phyloP scores from a whole-genome alignment of 1,139 yeast genomes.

The Arxiozyma slooffiae region DNA sequence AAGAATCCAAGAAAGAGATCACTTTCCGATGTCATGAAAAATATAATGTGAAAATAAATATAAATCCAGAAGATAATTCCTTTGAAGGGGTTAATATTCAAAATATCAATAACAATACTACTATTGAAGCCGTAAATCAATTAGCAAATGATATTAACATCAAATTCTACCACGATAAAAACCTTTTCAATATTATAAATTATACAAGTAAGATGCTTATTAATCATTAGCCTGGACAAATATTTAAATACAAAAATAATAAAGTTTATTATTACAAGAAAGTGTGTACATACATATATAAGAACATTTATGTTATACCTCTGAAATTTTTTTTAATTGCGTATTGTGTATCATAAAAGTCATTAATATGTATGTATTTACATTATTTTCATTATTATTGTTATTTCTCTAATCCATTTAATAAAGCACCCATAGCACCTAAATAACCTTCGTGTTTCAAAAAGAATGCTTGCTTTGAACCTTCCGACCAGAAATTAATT shows the following conservation, averaged over 20 bases:
- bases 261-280: too few relatives aligned
- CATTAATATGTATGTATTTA: not conserved
- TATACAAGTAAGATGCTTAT: not conserved
- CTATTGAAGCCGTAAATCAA: not conserved
- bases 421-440: constrained; percentile 93
- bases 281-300: not conserved
- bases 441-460: constrained; percentile 91
- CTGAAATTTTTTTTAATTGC: too few relatives aligned
- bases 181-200: constrained; percentile 3
- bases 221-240: too few relatives aligned
- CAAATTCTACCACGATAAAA: not conserved
- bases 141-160: not conserved
- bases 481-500: constrained; percentile 91
- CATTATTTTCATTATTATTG: not conserved
- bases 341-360: not conserved
- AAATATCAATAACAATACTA: not conserved
- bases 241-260: too few relatives aligned
- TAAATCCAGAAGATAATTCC: not conserved
- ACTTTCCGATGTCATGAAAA: not conserved
- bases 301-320: too few relatives aligned
- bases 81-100: not conserved
- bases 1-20: not conserved
- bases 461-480: constrained; percentile 86
- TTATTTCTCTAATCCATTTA: constrained; percentile 24
- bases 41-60: not conserved